Conservation (phyloP, 352 stramenopile species). For the Aphanomyces astaci region DNA sequence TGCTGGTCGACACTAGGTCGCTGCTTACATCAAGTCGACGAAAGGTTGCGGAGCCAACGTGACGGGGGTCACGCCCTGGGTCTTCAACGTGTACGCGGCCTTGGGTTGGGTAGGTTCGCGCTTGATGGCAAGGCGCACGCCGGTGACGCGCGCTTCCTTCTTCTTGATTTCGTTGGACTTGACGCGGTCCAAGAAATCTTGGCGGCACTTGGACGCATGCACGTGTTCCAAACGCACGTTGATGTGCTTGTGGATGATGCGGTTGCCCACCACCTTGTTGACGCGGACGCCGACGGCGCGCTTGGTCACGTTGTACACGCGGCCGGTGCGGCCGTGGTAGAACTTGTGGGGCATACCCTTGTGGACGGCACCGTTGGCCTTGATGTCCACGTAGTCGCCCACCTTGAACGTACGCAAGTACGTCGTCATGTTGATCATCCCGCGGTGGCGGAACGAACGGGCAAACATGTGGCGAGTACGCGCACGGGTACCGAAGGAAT, state of each 20-base stretch:
- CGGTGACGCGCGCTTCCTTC: conserved; percentile 90
- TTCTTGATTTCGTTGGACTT: conserved; percentile 98
- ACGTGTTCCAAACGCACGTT: conserved; percentile 99
- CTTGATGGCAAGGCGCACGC: conserved; percentile 92
- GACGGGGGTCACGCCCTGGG: conserved; percentile 84
- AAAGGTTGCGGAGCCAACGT: conserved; percentile 98
- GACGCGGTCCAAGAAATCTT: conserved; percentile 96
- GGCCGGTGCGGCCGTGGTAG: conserved; percentile 99
- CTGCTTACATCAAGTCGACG: conserved; percentile 97
- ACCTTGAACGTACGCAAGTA: conserved; percentile 99
- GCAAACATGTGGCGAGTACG: conserved; percentile 99
- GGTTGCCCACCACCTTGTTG: conserved; percentile 97
- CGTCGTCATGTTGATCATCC: conserved; percentile 94
- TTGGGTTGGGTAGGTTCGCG: conserved; percentile 91
- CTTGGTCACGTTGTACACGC: conserved; percentile 99
- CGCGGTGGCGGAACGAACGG: conserved; percentile 96
- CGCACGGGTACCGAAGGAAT: conserved; percentile 98
- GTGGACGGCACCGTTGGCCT: conserved; percentile 97
- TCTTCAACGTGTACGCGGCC: conserved; percentile 91
- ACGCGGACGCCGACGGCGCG: conserved; percentile 97
- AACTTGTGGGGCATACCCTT: conserved; percentile 99
- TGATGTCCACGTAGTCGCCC: conserved; percentile 99
- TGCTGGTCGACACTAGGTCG: not conserved
- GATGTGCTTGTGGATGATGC: conserved; percentile 99
- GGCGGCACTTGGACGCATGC: conserved; percentile 96